phyloP scores from a whole-genome alignment of 495 filamentous ascomycete genomes.

The Trichoderma asperelloides region DNA sequence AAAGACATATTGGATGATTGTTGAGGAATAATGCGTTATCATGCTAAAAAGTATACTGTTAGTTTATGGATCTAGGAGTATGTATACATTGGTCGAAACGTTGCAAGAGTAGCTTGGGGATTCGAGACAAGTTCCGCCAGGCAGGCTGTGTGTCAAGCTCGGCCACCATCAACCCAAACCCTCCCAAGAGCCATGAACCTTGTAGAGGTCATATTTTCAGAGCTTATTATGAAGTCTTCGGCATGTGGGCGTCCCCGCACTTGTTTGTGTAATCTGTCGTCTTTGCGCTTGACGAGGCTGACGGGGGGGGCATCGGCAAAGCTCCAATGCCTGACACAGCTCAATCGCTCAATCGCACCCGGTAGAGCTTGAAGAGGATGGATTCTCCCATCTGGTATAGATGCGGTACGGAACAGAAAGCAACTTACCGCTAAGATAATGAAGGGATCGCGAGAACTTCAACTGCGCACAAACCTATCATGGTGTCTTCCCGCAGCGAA shows the following conservation, averaged over 20 bases:
- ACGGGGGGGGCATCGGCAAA: not conserved
- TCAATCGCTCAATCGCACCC: not conserved
- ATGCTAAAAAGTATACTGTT: not conserved
- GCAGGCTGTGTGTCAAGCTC: not conserved
- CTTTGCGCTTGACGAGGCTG: not conserved
- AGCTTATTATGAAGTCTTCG: not conserved
- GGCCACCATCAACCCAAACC: too few relatives aligned
- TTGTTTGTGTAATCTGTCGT: not conserved
- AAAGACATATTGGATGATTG: constrained; percentile 39
- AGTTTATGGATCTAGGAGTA: not conserved
- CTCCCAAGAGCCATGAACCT: not conserved
- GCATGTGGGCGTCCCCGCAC: not conserved
- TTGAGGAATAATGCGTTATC: not conserved
- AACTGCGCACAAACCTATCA: constrained; percentile 8
- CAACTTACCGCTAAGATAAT: constrained; percentile 9
- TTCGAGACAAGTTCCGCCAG: too few relatives aligned
- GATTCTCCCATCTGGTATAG: not conserved
- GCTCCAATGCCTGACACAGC: not conserved
- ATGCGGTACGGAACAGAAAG: not conserved
- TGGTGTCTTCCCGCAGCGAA: not conserved
- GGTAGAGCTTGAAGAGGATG: not conserved
- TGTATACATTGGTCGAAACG: not conserved
- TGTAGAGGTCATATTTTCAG: not conserved
- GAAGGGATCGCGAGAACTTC: constrained; percentile 10
- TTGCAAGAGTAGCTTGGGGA: too few relatives aligned